Evolutionary conservation across 2,329 filamentous ascomycete species (phyloP), one percentile per base, ranked within the genome.

Genomic region (Emericellopsis atlantica): DNA sequence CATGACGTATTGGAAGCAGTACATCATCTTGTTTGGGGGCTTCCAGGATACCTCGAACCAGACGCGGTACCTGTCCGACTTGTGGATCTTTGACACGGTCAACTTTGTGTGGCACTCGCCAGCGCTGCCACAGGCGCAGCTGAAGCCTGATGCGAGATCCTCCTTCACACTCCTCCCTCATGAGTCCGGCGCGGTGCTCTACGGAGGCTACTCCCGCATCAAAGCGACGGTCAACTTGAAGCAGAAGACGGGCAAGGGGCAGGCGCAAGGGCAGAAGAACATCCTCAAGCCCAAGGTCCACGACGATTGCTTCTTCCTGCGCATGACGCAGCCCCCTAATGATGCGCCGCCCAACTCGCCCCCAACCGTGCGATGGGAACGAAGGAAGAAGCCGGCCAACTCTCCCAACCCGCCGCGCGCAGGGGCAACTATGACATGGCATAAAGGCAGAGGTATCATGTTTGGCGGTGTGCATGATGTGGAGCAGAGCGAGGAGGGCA

Each of bases 1-100:
- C 49, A 95, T 98, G 88, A 93, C 89, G 3, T 90, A 86, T 58
- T 96, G 79, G 72, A 96, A 96, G 65, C 87, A 95, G 57, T 96
- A 95, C 61, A 88, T 98, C 46, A 76, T 98, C 44, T 69, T 98
- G 1, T 96, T 95, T 55, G 92, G 92, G 43, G 92, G 92, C 1
- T 98, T 98, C 58, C 92, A 98, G 62, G 92, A 96, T 58, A 96
- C 90, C 1, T 90, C 86, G 9, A 87, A 93, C 57, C 83, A 89
- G 58, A 96, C 90, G 5, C 93, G 89, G 57, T 98, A 98, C 58
- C 65, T 98, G 14, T 80, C 83, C 32, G 92, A 98, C 58, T 66
- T 96, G 31, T 98, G 92, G 90, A 73, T 96, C 40, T 98, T 95
- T 60, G 92, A 98, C 61, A 94, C 87, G 26, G 63, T 83, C 52